Percentiles rank a stretch among this genome's conserved stretches.
Conservation (phyloP, 164 flowering plant genomes). For the Umbellularia californica region DNA sequence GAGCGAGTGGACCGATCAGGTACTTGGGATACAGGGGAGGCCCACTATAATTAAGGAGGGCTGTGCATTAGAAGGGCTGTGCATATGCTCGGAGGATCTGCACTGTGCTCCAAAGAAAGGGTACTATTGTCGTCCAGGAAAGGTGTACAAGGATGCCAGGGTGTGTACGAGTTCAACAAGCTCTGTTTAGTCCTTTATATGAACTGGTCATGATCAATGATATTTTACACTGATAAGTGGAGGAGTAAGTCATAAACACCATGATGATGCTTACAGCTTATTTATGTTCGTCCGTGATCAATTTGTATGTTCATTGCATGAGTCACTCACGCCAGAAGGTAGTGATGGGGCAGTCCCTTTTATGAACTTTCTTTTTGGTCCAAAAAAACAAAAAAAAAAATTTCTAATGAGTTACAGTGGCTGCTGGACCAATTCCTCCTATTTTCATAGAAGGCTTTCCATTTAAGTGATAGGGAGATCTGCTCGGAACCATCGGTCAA, state of each 20-base stretch:
- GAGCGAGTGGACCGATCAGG: constrained; percentile 70
- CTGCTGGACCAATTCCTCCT: too few species aligned
- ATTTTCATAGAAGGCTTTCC: too few species aligned
- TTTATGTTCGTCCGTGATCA: neutral
- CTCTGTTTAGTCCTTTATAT: neutral
- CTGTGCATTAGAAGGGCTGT: constrained; percentile 78
- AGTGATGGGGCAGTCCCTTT: too few species aligned
- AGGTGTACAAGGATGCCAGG: constrained; percentile 53
- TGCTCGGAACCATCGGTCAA: too few species aligned
- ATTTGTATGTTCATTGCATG: too few species aligned
- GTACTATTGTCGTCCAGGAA: constrained; percentile 60
- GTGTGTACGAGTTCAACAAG: constrained; percentile 38
- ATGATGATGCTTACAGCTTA: neutral
- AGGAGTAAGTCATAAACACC: neutral
- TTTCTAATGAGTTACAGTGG: too few species aligned
- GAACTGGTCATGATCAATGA: neutral
- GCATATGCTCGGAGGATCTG: constrained; percentile 55
- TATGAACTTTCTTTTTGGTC: too few species aligned
- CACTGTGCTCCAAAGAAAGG: constrained; percentile 71
- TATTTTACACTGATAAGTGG: too few species aligned
- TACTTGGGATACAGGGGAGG: constrained; percentile 53
- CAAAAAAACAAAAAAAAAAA: too few species aligned
- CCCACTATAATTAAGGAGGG: constrained; percentile 41
- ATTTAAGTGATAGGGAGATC: too few species aligned
- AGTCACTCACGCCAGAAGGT: too few species aligned